These are phyloP conservation scores for Sphagnum tenellum DNA, from an alignment of 225 moss, liverwort and hornwort genomes.

Conservation along the genomic window DNA sequence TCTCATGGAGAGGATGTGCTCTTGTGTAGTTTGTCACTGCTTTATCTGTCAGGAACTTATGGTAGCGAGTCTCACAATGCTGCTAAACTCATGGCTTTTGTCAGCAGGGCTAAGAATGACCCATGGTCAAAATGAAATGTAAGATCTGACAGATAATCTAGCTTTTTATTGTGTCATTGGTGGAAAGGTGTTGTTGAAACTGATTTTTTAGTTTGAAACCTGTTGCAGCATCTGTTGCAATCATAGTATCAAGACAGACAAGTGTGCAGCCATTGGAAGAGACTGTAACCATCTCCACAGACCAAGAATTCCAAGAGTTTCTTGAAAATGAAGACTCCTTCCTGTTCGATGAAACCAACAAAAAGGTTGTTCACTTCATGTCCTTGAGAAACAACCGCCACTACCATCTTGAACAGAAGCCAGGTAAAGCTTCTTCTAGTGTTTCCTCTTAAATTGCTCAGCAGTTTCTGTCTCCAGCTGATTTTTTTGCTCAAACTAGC, in stretches of 20 bases:
- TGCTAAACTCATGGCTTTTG: too few species aligned
- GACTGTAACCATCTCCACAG: neutral
- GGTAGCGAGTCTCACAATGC: too few species aligned
- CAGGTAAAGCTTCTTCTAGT: neutral
- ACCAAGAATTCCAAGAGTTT: conserved; percentile 4
- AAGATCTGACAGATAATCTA: too few species aligned
- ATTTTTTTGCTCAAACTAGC: neutral
- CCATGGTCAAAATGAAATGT: too few species aligned
- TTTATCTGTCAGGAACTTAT: too few species aligned
- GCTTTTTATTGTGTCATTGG: too few species aligned
- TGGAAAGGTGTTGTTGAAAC: too few species aligned
- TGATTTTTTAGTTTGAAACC: neutral
- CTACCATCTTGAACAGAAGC: neutral
- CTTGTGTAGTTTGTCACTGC: too few species aligned
- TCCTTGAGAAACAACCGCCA: conserved; percentile 1
- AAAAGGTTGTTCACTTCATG: neutral
- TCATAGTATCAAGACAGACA: neutral
- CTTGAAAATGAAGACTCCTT: conserved; percentile 3
- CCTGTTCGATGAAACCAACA: conserved; percentile 4
- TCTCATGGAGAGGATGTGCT: neutral
- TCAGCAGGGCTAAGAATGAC: too few species aligned
- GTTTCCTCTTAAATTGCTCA: neutral
- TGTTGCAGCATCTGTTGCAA: neutral
- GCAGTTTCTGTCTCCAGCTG: neutral
- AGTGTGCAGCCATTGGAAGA: conserved; percentile 3